Base-by-base conservation (phyloP, 2,329 filamentous ascomycete species). In the Fragosphaeria purpurea region DNA sequence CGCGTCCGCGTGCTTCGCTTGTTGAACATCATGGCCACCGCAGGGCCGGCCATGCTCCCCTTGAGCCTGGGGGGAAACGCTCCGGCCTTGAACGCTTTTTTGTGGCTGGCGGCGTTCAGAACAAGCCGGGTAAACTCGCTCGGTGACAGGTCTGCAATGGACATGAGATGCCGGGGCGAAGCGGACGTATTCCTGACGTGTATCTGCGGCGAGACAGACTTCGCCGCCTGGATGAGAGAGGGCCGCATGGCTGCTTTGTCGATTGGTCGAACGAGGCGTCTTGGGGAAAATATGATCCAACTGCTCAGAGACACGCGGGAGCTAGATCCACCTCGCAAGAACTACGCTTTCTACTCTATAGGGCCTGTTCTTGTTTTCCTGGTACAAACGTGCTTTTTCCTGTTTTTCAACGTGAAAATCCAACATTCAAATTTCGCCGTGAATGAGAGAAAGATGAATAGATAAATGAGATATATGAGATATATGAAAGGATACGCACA, bases 1-100 rank as follows among this genome's bases (percentile, higher is more conserved):
- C 93, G 83, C 10, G 93, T 98, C 53, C 93, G 81, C 10, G 93
- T 98, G 61, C 86, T 94, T 58, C 90, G 83, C 72, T 98, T 98
- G 76, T 79, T 94, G 74, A 98, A 98, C 76, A 94, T 88, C 82
- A 98, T 85, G 58, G 93, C 91, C 35, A 98, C 80, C 0, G 89
- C 90, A 67, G 88, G 82, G 48, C 88, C 86, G 1, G 77, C 69
- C 55, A 98, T 70, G 9, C 79, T 72, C 41, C 76, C 74, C 49
- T 76, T 70, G 50, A 94, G 70, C 49, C 76, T 72, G 44, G 80
- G 79, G 22, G 80, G 78, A 66, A 54, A 56, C 39, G 53, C 53
- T 7, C 60, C 60, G n/a, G 61, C 56, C 55, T 94, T 95, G 71
- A 91, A 80, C 50, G 80, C 74, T 50, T 78, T 68, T 68, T 97